phyloP scores from a whole-genome alignment of 2,329 filamentous ascomycete species.

The Meredithiella fracta region DNA sequence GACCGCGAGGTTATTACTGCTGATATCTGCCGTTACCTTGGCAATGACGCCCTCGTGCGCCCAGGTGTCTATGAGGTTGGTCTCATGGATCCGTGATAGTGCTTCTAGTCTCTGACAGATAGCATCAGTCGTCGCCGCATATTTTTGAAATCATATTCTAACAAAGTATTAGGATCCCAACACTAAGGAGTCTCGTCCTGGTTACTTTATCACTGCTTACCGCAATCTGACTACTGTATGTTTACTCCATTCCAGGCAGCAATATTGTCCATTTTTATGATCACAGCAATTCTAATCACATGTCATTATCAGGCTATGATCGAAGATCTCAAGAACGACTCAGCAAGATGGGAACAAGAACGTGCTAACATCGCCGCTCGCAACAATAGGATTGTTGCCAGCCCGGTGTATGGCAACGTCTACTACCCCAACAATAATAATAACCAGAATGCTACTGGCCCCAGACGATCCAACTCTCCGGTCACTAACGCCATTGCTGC shows the following conservation, averaged over 20 bases:
- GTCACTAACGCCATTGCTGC: conserved; percentile 6
- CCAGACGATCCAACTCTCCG: conserved; percentile 10
- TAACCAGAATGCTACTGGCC: not conserved
- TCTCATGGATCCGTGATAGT: conserved; percentile 6
- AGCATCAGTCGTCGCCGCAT: conserved; percentile 1
- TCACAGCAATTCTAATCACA: conserved; percentile 14
- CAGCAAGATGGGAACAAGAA: conserved; percentile 44
- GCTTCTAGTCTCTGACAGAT: too few relatives aligned
- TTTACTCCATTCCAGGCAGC: conserved; percentile 14
- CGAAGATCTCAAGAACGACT: conserved; percentile 45
- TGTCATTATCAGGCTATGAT: conserved; percentile 37
- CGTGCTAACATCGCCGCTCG: conserved; percentile 19
- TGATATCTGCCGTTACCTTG: conserved; percentile 70
- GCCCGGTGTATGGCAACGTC: conserved; percentile 6
- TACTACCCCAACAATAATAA: conserved; percentile 5
- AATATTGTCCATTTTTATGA: not conserved
- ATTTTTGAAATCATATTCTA: conserved; percentile 3
- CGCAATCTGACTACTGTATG: conserved; percentile 62
- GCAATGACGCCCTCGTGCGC: conserved; percentile 65
- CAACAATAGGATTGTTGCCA: conserved; percentile 7
- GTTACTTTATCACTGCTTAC: conserved; percentile 66
- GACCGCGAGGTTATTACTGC: conserved; percentile 57
- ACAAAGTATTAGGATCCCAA: conserved; percentile 30
- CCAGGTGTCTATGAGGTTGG: conserved; percentile 58
- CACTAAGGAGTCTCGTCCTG: conserved; percentile 44